Conservation (phyloP, 2,329 filamentous ascomycete genomes). For the Cladophialophora carrionii region DNA sequence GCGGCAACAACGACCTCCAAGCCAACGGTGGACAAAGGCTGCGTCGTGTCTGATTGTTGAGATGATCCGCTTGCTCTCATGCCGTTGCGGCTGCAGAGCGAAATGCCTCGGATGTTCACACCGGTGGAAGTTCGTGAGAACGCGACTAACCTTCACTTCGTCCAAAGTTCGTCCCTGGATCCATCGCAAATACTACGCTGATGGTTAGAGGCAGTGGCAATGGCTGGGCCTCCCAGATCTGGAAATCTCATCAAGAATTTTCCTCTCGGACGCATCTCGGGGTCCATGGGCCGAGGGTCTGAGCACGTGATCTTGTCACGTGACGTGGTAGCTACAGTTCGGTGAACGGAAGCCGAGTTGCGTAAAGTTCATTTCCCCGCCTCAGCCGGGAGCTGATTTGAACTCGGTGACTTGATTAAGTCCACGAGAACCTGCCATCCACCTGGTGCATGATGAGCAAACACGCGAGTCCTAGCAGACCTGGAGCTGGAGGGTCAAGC, state of each 20-base stretch:
- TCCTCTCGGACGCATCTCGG: constrained; percentile 11
- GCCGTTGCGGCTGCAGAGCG: no score
- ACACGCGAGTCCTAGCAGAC: constrained; percentile 20
- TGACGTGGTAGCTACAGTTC: not conserved
- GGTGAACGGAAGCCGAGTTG: constrained; percentile 3
- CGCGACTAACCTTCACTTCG: not conserved
- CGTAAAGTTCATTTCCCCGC: constrained; percentile 6
- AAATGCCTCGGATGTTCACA: not conserved
- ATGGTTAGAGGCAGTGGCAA: not conserved
- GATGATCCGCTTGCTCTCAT: no score
- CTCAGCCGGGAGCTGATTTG: not conserved
- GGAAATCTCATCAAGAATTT: not conserved
- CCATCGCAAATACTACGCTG: constrained; percentile 19
- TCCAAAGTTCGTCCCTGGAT: constrained; percentile 1
- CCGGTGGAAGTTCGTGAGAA: not conserved
- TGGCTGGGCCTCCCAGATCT: not conserved
- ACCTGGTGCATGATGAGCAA: constrained; percentile 13
- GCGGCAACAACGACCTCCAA: not conserved
- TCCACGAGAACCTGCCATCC: no score
- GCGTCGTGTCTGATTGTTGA: not conserved
- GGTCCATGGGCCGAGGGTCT: not conserved
- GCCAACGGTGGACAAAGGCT: not conserved
- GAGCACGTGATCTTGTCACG: not conserved
- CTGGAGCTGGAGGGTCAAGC: constrained; percentile 7
- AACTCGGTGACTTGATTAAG: constrained; percentile 5